Conservation (phyloP, 768 basidiomycete genomes). For the Rhizopogon vinicolor region DNA sequence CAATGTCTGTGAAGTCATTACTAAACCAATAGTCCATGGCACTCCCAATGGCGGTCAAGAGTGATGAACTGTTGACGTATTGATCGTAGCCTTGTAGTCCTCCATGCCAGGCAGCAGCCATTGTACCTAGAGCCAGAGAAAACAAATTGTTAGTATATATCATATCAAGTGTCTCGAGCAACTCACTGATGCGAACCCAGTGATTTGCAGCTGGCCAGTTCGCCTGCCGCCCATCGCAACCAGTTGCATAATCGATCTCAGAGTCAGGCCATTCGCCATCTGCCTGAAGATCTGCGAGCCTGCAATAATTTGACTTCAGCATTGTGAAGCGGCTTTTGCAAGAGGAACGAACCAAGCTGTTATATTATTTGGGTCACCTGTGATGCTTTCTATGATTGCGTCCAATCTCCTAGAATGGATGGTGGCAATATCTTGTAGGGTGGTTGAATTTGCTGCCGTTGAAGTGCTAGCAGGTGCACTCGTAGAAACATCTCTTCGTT, state of each 20-base stretch:
- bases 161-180: neutral
- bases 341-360: conserved; percentile 13
- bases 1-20: conserved; percentile 49
- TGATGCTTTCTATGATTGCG: conserved; percentile 37
- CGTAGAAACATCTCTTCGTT: neutral
- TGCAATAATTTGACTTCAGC: conserved; percentile 12
- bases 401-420: conserved; percentile 35
- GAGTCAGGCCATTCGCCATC: conserved; percentile 53
- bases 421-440: conserved; percentile 27
- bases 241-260: conserved; percentile 56
- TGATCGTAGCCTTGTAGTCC: conserved; percentile 37
- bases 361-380: conserved; percentile 22
- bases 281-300: conserved; percentile 43
- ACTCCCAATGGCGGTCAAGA: conserved; percentile 37
- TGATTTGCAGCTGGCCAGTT: conserved; percentile 68
- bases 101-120: conserved; percentile 57
- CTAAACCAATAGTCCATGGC: conserved; percentile 65
- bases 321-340: neutral
- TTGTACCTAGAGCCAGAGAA: conserved; percentile 34
- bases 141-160: neutral
- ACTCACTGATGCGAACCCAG: conserved; percentile 49
- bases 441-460: conserved; percentile 10
- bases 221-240: conserved; percentile 56
- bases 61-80: conserved; percentile 35
- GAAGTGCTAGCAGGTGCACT: neutral